A percentile compares a stretch with the other conserved stretches of the same genome.
phyloP scores from a whole-genome alignment of 1,139 yeast genomes.

The Hyphopichia khmerensis region DNA sequence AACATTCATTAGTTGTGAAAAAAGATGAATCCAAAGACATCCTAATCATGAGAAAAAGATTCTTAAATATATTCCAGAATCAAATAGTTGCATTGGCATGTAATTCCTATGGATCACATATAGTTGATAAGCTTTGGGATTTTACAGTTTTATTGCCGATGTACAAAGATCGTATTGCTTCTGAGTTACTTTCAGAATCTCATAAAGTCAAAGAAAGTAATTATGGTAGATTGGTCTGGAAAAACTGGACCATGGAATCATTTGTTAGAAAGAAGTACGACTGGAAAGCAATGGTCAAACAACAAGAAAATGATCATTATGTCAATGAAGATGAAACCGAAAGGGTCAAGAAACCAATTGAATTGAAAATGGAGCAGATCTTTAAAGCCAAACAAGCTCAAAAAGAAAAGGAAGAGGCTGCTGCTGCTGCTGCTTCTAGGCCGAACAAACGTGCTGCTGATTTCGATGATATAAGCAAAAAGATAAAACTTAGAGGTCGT shows the following conservation, averaged over 20 bases:
- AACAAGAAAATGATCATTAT: conserved; percentile 58
- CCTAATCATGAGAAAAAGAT: conserved; percentile 60
- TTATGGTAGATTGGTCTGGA: conserved; percentile 93
- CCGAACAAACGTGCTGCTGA: conserved; percentile 14
- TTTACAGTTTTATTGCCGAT: conserved; percentile 76
- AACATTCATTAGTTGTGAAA: conserved; percentile 48
- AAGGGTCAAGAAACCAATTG: conserved; percentile 39
- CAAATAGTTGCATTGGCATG: conserved; percentile 63
- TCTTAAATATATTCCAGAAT: conserved; percentile 63
- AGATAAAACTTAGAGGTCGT: conserved; percentile 27
- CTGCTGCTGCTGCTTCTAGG: conserved; percentile 11
- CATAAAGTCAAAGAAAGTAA: conserved; percentile 76
- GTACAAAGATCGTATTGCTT: conserved; percentile 85
- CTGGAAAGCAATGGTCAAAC: conserved; percentile 76
- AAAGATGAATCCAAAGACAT: conserved; percentile 47
- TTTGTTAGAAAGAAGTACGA: conserved; percentile 73
- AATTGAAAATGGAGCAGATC: conserved; percentile 43
- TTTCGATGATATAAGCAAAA: conserved; percentile 1
- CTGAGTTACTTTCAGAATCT: conserved; percentile 58
- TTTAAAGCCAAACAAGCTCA: conserved; percentile 30
- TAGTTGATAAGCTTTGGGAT: conserved; percentile 80
- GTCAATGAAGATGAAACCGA: conserved; percentile 8
- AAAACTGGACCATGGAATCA: conserved; percentile 86
- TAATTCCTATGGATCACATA: conserved; percentile 89
- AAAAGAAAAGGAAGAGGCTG: conserved; percentile 24